These are phyloP conservation scores for Lophiostoma macrostomum DNA, from an alignment of 495 filamentous ascomycete genomes.

Conservation along the genomic window DNA sequence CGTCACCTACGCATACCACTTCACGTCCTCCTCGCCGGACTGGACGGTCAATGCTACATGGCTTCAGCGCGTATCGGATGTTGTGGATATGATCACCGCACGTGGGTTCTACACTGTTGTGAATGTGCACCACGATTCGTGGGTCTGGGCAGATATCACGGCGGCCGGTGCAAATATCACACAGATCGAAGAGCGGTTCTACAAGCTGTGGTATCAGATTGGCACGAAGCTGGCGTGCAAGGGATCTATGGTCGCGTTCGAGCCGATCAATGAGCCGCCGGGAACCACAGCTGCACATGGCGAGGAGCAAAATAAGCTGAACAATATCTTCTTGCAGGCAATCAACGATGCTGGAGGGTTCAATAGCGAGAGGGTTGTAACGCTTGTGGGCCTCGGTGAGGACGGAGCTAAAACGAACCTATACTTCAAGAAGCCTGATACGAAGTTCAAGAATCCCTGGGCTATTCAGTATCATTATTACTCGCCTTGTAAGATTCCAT, in stretches of 20 bases:
- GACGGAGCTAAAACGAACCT: slow-evolving; percentile 53
- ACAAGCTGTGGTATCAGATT: slow-evolving; percentile 59
- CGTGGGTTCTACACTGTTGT: slow-evolving; percentile 53
- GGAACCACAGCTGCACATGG: slow-evolving; percentile 52
- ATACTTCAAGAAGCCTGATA: slow-evolving; percentile 50
- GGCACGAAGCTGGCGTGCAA: slow-evolving; percentile 55
- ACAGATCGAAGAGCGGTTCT: slow-evolving; percentile 56
- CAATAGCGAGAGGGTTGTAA: slow-evolving; percentile 57
- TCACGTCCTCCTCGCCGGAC: slow-evolving; percentile 48
- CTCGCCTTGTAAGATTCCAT: slow-evolving; percentile 48
- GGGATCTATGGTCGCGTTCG: slow-evolving; percentile 54
- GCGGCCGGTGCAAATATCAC: slow-evolving; percentile 47
- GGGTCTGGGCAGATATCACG: slow-evolving; percentile 59
- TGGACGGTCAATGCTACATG: slow-evolving; percentile 55
- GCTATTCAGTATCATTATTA: slow-evolving; percentile 65
- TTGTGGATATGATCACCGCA: slow-evolving; percentile 55
- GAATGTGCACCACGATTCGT: slow-evolving; percentile 61
- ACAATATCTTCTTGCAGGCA: slow-evolving; percentile 56
- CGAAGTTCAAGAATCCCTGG: slow-evolving; percentile 54
- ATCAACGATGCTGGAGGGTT: slow-evolving; percentile 55
- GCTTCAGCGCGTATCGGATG: slow-evolving; percentile 59
- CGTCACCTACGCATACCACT: slow-evolving; percentile 61
- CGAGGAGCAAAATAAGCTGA: slow-evolving; percentile 53
- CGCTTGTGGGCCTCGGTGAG: slow-evolving; percentile 51
- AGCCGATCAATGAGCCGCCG: slow-evolving; percentile 60